Evolutionary conservation across 1,139 yeast genomes (phyloP), one percentile per base, ranked within the genome.

Genomic region (Kazachstania sp.): DNA sequence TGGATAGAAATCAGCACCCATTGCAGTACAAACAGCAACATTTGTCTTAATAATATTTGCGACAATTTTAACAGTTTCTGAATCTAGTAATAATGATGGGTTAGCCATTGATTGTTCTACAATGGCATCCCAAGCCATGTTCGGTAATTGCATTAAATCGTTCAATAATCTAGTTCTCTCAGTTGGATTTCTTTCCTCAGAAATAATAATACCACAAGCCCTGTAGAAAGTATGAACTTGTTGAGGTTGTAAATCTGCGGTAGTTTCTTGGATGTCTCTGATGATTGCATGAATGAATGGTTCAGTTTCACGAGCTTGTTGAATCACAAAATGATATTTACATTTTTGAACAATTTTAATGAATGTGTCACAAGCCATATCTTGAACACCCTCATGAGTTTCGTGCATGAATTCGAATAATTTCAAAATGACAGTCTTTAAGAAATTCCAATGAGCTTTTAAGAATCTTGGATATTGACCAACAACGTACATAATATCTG

Each of bases 301-400:
- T 64, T 84, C 95, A n/a, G 76, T 65, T 68, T 94, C 98, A 54
- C 83, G 84, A 16, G 80, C 78, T 69, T 92, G 97, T 54, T 78
- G 81, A 41, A 84, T 84, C 38, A 92, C 96, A 69, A 94, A 92
- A 67, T 92, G 97, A 54, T 90, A 82, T 68, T 88, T 90, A 75
- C 98, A 92, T 70, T 92, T 92, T 58, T 79, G 83, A 30, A 96
- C 87, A 65, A 92, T 92, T 67, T 92, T 94, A 62, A 90, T 90
- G 66, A 92, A 92, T 1, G 99, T 92, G 68, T 92, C 98, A 73
- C 98, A 92, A 9, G 99, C 98, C 98, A 92, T 92, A 69, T 92
- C 98, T 71, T 92, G 98, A 53, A 92, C 98, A 70, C 97, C 98
- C 68, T 90, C 99, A 67, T 92, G 98, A 28, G 97, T 88, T 73